Evolutionary conservation across 352 stramenopile genomes (phyloP).

Genomic region (Globisporangium takayamanum): DNA sequence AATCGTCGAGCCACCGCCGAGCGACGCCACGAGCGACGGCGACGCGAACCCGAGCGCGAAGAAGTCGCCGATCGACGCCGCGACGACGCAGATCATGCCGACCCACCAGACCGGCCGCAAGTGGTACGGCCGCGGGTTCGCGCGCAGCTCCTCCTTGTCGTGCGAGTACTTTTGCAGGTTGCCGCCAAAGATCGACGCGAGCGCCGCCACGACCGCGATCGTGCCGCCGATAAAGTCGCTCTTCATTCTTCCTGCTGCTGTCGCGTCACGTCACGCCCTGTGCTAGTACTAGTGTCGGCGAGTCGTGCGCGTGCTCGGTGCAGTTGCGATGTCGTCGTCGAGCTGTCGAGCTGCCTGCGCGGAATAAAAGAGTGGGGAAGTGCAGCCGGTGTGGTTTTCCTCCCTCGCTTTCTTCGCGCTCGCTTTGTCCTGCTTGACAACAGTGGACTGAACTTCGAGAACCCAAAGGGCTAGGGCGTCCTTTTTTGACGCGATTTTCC

Average conservation of each 20-base stretch:
- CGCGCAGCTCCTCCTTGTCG: conserved; percentile 72
- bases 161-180: conserved; percentile 91
- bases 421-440: not conserved
- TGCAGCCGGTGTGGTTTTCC: not conserved
- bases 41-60: conserved; percentile 81
- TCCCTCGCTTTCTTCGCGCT: not conserved
- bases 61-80: conserved; percentile 81
- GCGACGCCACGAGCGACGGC: conserved; percentile 79
- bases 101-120: conserved; percentile 85
- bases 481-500: not conserved
- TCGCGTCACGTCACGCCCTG: not conserved
- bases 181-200: conserved; percentile 87
- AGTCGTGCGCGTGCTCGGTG: not conserved
- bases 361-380: not conserved
- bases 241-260: conserved; percentile 30
- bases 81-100: conserved; percentile 81
- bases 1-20: conserved; percentile 78
- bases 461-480: too few relatives aligned
- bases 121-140: conserved; percentile 70
- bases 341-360: not conserved
- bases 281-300: conserved; percentile 1
- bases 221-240: conserved; percentile 70
- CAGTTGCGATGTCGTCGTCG: not conserved
- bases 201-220: conserved; percentile 65
- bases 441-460: conserved; percentile 3